Percentiles rank a stretch among this genome's conserved stretches.
Conservation (phyloP, 768 basidiomycete genomes). For the Austroboletus eburneus region DNA sequence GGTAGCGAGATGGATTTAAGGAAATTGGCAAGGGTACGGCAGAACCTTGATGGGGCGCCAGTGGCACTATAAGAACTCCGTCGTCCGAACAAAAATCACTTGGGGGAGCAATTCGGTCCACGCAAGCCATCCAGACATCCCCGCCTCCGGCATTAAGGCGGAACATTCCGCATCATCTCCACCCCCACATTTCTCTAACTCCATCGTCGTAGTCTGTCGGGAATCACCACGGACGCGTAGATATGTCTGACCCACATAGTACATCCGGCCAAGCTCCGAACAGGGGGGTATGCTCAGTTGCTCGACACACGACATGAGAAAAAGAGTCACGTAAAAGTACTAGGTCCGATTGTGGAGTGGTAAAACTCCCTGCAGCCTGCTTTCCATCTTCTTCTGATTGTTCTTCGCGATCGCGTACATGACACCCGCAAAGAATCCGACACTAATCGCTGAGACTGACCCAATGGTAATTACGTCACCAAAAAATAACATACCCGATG, state of each 20-base stretch:
- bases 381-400: slow-evolving; percentile 80
- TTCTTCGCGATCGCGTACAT: slow-evolving; percentile 94
- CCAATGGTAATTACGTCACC: slow-evolving; percentile 86
- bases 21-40: background rate
- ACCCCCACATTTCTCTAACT: background rate
- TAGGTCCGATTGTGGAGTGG: slow-evolving; percentile 57
- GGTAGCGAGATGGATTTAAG: slow-evolving; percentile 7
- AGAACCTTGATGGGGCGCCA: background rate
- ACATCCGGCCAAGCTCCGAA: background rate
- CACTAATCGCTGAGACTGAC: slow-evolving; percentile 80
- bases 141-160: slow-evolving; percentile 32
- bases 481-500: slow-evolving; percentile 98
- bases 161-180: slow-evolving; percentile 23
- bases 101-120: background rate
- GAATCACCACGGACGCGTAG: background rate
- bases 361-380: slow-evolving; percentile 51
- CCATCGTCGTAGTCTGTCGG: background rate
- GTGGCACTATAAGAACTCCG: background rate
- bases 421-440: slow-evolving; percentile 90
- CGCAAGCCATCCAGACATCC: background rate
- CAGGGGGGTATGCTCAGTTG: too few relatives aligned
- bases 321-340: slow-evolving; percentile 11
- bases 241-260: background rate
- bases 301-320: background rate
- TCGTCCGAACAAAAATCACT: background rate